Evolutionary conservation across 2,329 filamentous ascomycete genomes (phyloP), one percentile per base, ranked within the genome.

Genomic region (Incumbomyces lentus): DNA sequence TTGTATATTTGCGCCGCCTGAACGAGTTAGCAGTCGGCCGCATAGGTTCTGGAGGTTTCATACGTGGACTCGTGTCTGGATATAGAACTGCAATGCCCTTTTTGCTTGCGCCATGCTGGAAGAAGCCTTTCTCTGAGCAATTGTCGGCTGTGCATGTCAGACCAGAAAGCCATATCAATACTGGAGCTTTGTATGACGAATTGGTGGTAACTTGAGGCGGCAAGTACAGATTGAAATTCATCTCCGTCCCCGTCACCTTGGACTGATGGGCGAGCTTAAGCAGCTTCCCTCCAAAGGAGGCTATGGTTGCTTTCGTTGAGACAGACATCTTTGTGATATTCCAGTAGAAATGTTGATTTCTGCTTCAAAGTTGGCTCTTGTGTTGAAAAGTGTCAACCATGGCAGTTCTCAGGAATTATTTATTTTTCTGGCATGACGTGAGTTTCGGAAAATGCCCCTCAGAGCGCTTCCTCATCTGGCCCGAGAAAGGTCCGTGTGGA

Each of bases 61-160:
- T 71, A 82, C 90, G 80, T 48, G 92, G 92, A 48, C 85, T 93
- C 17, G 92, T 98, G 70, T 98, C 92, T 1, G 92, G 92, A 69
- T 88, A 96, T 45, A 95, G 77, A 48, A 98, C 70, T n/a, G 92
- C 92, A 63, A 98, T 85, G 60, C 86, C 86, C 63, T 81, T 82
- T 58, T 81, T 73, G 48, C 81, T 76, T 40, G 92, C 92, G 52
- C 79, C 78, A 58, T 84, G 79, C 63, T 95, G 89, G 68, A 98
- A 86, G 74, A 95, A 96, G 44, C 89, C 92, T 64, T 82, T 82
- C 60, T 82, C 79, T 2, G 79, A 76, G 64, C 78, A 79, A 57
- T 82, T 82, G 58, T 96, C 89, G 31, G 86, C 88, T 1, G 88
- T 90, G 74, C 92, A 98, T 51, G 92, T 96, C 51, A 98, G 74